Base-by-base conservation (phyloP, 148 eudicot species). In the Fagopyrum tataricum region DNA sequence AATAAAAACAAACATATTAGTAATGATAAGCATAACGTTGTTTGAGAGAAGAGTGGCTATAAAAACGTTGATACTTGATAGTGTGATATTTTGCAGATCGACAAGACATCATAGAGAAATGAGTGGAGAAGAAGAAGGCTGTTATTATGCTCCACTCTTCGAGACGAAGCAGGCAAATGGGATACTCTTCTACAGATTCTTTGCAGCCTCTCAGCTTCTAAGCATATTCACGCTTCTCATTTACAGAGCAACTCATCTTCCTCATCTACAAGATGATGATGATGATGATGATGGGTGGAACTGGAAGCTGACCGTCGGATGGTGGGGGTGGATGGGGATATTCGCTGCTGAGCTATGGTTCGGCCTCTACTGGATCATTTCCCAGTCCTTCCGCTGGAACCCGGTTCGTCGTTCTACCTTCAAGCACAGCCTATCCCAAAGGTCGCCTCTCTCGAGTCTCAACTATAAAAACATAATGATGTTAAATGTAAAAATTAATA, bases 261-360 rank as follows among this genome's bases (percentile, higher is more conserved):
- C 82, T 21, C 51, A 1, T 42, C 26, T n/a, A n/a, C n/a, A n/a
- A n/a, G n/a, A n/a, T n/a, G n/a, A 3, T 44, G 6, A 73, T 46
- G 62, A 39, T 1, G 77, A 62, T 67, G 80, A 43, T 8, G 84
- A 81, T 7, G 72, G 23, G 0, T 11, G 76, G 76, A 56, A 13
- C n/a, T n/a, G n/a, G n/a, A n/a, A n/a, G 47, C n/a, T n/a, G n/a
- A n/a, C n/a, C n/a, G 42, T 21, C 8, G 9, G 81, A 55, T 73
- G 76, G 26, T 74, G 74, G 41, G 86, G 74, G 5, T 89, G 92
- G 90, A 66, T 84, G 17, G 83, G 78, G 5, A 40, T 89, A 83
- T 74, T 89, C 67, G 46, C 51, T 31, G 89, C 92, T 10, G 97
- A 91, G 44, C 55, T 91, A 5, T 89, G 92, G 95, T 89, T 87